Percentiles rank a stretch among this genome's conserved stretches.
Conservation (phyloP, 805 yeast genomes). For the Pichia deserticola region DNA sequence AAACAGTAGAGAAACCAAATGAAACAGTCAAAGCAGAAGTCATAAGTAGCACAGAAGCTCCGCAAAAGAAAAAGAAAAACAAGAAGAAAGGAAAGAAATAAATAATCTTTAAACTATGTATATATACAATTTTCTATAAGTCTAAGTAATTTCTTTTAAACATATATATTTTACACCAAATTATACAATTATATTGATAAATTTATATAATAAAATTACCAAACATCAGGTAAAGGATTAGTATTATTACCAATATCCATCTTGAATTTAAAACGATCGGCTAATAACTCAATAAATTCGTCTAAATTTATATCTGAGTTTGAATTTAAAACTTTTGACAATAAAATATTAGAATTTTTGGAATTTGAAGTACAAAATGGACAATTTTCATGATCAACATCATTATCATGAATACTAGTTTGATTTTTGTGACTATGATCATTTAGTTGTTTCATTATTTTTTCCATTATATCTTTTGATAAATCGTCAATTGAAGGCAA, state of each 20-base stretch:
- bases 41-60: background rate
- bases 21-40: background rate
- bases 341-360: background rate
- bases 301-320: background rate
- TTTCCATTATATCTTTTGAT: conserved; percentile 5
- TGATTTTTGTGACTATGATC: background rate
- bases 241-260: background rate
- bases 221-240: conserved; percentile 2
- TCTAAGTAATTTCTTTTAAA: no score
- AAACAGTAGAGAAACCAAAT: background rate
- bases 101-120: background rate
- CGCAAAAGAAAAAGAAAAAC: conserved; percentile 11
- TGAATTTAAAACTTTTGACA: background rate
- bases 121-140: no score
- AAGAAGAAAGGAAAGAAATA: conserved; percentile 21
- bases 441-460: conserved; percentile 1
- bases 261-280: conserved; percentile 5
- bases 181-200: background rate
- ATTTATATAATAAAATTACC: conserved; percentile 1
- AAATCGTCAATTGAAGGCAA: background rate
- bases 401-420: background rate
- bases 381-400: conserved; percentile 1
- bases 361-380: conserved; percentile 5
- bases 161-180: background rate
- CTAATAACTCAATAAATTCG: conserved; percentile 3